Percentiles rank a stretch among this genome's conserved stretches.
Evolutionary conservation across 352 stramenopile species (phyloP).

Genomic region (Phytophthora vignae): DNA sequence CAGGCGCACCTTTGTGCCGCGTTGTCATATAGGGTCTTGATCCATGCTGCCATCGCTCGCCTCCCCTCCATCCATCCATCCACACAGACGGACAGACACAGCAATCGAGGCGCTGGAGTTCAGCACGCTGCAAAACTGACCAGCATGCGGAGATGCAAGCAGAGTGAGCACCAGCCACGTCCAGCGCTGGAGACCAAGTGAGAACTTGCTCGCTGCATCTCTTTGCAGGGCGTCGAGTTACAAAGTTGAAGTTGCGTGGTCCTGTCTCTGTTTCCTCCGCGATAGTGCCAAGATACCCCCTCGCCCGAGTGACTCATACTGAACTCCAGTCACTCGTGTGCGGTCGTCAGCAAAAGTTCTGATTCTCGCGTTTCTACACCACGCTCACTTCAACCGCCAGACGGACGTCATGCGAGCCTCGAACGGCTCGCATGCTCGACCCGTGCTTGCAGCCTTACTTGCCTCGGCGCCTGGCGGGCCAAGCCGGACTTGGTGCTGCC

Average conservation of each 20-base stretch:
- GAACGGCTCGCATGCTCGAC: not conserved
- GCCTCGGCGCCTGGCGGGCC: too few species aligned
- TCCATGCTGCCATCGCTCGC: not conserved
- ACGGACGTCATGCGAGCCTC: not conserved
- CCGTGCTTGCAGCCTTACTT: not conserved
- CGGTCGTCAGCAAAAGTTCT: constrained; percentile 1
- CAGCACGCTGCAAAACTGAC: not conserved
- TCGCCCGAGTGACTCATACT: not conserved
- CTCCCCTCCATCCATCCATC: not conserved
- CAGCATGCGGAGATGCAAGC: not conserved
- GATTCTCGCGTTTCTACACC: not conserved
- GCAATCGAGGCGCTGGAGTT: not conserved
- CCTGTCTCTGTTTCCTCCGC: not conserved
- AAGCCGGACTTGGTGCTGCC: not conserved
- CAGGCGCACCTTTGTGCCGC: not conserved
- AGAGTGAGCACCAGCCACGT: not conserved
- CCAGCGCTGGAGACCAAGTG: not conserved
- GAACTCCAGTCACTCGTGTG: not conserved
- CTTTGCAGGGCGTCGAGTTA: constrained; percentile 3
- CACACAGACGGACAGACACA: not conserved
- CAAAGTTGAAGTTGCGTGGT: constrained; percentile 10
- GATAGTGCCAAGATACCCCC: not conserved
- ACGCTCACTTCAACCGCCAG: not conserved
- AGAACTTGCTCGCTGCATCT: not conserved
- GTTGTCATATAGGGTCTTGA: constrained; percentile 7